Evolutionary conservation across 805 yeast species (phyloP), one percentile per base, ranked within the genome.

Genomic region (Kluyveromyces siamensis): DNA sequence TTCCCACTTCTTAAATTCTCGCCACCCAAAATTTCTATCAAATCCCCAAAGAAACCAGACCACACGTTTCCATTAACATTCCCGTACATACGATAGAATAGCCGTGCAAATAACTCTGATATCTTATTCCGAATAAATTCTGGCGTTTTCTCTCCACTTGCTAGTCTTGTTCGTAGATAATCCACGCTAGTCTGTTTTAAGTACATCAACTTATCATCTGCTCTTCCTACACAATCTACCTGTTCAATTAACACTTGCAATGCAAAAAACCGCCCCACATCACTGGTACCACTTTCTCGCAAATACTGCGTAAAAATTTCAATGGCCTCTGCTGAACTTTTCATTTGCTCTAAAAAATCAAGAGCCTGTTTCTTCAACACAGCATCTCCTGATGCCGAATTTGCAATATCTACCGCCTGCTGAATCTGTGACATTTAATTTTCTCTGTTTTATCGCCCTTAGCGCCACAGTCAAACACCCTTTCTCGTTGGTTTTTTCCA

Each of bases 341-440:
- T 65, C 2, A 58, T 55, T 30, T 57, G 60, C 21, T 61, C 56
- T 39, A 66, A 51, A 49, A 51, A 65, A 16, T 66, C 68, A 36
- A 66, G 50, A 16, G 70, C 84, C 65, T 81, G 83, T 52, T 75
- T 79, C 60, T 81, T 82, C 45, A 87, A 69, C 39, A 61, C 71
- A 14, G 74, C 69, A 62, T 84, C 87, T 9, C 83, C 76, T 25
- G 81, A 72, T 30, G 86, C 83, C 63, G 81, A 80, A 47, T 85
- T 76, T 8, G 96, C 96, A 53, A 88, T 80, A 53, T 79, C 82
- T 44, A 90, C 93, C 40, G 96, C 96, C 69, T 87, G 93, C 65
- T 79, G 87, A 59, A 90, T 83, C 72, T 89, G 95, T 54, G 45
- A 43, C 45, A 43, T 43, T 16, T 18, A 36, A 27, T 38, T 35